Conservation (phyloP, 495 filamentous ascomycete genomes). For the Bacidia gigantensis region DNA sequence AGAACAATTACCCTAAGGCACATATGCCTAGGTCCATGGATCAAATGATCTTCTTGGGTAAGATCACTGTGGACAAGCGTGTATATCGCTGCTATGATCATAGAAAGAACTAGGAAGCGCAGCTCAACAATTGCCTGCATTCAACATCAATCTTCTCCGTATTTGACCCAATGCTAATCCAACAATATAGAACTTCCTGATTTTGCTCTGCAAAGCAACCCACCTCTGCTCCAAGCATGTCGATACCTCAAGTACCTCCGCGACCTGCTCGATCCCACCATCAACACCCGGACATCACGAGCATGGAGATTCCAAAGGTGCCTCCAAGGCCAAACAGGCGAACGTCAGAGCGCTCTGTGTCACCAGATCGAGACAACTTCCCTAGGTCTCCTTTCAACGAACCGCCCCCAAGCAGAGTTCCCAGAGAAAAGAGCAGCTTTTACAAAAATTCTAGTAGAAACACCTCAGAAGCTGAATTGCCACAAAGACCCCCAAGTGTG, state of each 20-base stretch:
- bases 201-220: neutral
- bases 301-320: constrained; percentile 31
- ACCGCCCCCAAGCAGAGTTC: constrained; percentile 31
- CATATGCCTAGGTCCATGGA: too few species aligned
- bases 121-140: too few species aligned
- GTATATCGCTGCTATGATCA: too few species aligned
- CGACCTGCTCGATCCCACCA: constrained; percentile 39
- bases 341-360: constrained; percentile 60
- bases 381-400: constrained; percentile 81
- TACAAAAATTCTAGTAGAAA: constrained; percentile 32
- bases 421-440: constrained; percentile 25
- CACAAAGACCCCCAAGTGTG: constrained; percentile 57
- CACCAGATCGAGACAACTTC: constrained; percentile 53
- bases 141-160: too few species aligned
- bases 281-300: constrained; percentile 22
- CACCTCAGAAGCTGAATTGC: constrained; percentile 32
- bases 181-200: too few species aligned
- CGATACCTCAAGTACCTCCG: constrained; percentile 36
- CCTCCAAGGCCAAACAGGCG: constrained; percentile 59
- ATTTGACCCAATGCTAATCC: too few species aligned
- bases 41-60: too few species aligned
- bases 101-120: too few species aligned
- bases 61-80: too few species aligned
- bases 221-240: constrained; percentile 22
- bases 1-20: too few species aligned